phyloP scores from a whole-genome alignment of 2,329 filamentous ascomycete genomes.

The Colletotrichum gigasporum region DNA sequence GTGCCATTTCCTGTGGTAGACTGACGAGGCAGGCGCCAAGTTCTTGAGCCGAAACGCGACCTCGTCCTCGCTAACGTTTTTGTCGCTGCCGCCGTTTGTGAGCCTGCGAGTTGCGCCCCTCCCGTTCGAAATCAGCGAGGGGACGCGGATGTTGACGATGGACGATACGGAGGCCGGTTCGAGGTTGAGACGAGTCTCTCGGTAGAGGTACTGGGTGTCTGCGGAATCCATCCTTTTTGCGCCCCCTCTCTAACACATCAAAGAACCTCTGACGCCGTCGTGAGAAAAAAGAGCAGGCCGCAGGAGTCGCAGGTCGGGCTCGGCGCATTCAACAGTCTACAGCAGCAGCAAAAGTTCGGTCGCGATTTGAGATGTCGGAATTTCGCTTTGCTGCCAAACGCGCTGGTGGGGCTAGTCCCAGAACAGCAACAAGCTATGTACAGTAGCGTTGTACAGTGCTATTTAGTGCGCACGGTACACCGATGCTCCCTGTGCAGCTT shows the following conservation, averaged over 20 bases:
- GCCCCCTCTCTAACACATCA: conserved; percentile 5
- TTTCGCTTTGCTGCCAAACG: conserved; percentile 29
- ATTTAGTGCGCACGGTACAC: not conserved
- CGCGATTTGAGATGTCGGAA: conserved; percentile 32
- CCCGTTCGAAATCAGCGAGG: conserved; percentile 59
- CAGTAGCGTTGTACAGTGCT: conserved; percentile 3
- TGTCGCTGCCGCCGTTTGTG: conserved; percentile 42
- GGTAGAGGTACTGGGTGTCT: conserved; percentile 76
- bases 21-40: conserved; percentile 80
- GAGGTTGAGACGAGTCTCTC: conserved; percentile 86
- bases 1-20: conserved; percentile 84
- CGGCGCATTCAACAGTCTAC: conserved; percentile 17
- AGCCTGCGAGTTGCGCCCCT: conserved; percentile 47
- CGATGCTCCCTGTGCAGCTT: no score
- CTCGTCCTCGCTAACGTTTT: conserved; percentile 69
- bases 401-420: conserved; percentile 41
- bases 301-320: conserved; percentile 17
- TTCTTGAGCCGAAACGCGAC: conserved; percentile 76
- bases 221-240: conserved; percentile 72
- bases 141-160: conserved; percentile 75
- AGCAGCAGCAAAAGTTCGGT: conserved; percentile 13
- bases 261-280: conserved; percentile 16
- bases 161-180: conserved; percentile 76
- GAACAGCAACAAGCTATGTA: conserved; percentile 46
- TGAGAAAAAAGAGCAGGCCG: conserved; percentile 17